Conservation (phyloP, 495 filamentous ascomycete species). For the Friedmanniomyces simplex region DNA sequence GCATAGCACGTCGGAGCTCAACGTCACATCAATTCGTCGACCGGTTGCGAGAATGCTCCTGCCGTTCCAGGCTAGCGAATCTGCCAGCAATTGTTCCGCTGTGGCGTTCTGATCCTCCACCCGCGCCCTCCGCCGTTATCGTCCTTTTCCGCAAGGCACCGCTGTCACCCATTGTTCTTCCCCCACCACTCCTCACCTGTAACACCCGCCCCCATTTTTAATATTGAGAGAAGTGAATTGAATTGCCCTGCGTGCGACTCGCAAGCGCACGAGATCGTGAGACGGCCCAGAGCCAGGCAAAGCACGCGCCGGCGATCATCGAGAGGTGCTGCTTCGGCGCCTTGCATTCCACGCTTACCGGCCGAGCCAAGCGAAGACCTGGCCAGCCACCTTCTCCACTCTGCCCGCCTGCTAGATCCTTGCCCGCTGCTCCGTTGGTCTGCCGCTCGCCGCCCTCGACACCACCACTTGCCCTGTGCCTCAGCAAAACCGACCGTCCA, state of each 20-base stretch:
- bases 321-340: not conserved
- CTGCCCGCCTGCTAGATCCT: not conserved
- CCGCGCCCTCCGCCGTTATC: not conserved
- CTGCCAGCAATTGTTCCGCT: conserved; percentile 1
- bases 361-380: not conserved
- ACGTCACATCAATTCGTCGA: not conserved
- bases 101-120: not conserved
- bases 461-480: not conserved
- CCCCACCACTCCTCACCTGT: not conserved
- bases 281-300: not conserved
- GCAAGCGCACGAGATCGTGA: not conserved
- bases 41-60: not conserved
- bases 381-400: not conserved
- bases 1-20: not conserved
- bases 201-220: not conserved
- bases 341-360: not conserved
- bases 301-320: not conserved
- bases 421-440: not conserved
- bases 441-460: not conserved
- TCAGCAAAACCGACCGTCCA: conserved; percentile 1
- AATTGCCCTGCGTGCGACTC: too few relatives aligned
- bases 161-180: not conserved
- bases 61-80: not conserved
- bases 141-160: not conserved
- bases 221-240: too few relatives aligned